Evolutionary conservation across 352 stramenopile species (phyloP), one percentile per base, ranked within the genome.

Genomic region (Phytopythium aichiense): DNA sequence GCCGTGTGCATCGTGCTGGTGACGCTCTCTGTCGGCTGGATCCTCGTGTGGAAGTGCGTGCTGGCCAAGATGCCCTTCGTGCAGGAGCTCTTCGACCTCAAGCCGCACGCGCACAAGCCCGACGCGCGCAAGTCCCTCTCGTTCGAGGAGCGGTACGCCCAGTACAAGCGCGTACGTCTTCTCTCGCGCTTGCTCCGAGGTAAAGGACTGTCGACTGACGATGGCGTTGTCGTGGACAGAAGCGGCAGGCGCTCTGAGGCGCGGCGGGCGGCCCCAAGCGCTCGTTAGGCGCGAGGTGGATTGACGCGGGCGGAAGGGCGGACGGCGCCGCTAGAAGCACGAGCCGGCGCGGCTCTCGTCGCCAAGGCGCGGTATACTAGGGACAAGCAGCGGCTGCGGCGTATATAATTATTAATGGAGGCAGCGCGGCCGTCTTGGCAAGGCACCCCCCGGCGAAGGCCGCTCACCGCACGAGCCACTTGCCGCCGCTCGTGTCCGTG

Each of bases 11-110:
- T 93, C 68, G 76, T 93, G 57, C 84, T 93, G n/a, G 81, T 88
- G 61, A 93, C 84, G 56, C 67, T 93, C 12, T 74, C 63, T 7
- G 54, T 93, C 31, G 82, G 81, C 56, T 93, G 84, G 84, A 77
- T 93, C 56, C 73, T 88, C n/a, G 84, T 93, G 57, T 93, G 84
- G 84, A 93, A 91, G 69, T 88, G 79, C 58, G 81, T 93, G 60
- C 69, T 93, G 56, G 78, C 84, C 54, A 90, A 90, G 65, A 93
- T 93, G 80, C 79, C 79, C 20, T 90, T 93, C 60, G 63, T 93
- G 35, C 84, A 90, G 63, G 84, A 93, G 66, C 77, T 93, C 25
- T 89, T 93, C 70, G 84, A 93, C 69, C 69, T 93, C 58, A 90
- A 91, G 63, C 80, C 84, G 54, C 77, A 79, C 61, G 86, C 77